A percentile compares a stretch with the other conserved stretches of the same genome.
Evolutionary conservation across 768 basidiomycete species (phyloP).

Genomic region (Boletus vinaceobasis): DNA sequence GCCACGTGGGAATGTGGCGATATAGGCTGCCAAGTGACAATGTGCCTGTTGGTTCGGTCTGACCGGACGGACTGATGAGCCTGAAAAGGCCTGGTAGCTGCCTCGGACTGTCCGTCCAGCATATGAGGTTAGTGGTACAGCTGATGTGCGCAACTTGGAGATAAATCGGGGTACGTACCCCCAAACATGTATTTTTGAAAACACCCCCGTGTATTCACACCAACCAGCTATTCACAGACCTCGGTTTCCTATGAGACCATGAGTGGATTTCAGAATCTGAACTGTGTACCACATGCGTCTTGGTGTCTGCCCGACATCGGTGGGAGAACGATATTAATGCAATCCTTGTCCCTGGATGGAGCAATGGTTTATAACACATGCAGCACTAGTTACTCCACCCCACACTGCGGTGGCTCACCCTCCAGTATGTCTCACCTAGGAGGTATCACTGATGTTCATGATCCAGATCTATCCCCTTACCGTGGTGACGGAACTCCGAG

Average conservation of each 20-base stretch:
- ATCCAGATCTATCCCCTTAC: neutral
- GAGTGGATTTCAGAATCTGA: neutral
- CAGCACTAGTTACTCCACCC: neutral
- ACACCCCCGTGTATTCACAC: neutral
- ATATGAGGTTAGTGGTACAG: neutral
- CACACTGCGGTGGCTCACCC: neutral
- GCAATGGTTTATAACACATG: neutral
- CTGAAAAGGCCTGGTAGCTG: neutral
- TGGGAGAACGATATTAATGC: neutral
- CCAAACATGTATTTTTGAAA: too few species aligned
- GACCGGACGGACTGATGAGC: too few species aligned
- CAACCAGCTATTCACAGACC: neutral
- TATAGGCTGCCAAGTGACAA: neutral
- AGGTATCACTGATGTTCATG: neutral
- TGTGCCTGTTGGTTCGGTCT: neutral
- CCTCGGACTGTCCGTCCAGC: neutral
- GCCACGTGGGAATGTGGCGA: neutral
- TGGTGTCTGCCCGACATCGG: neutral
- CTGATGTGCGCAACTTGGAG: too few species aligned
- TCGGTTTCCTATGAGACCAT: neutral
- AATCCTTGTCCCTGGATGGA: too few species aligned
- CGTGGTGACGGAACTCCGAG: constrained; percentile 2
- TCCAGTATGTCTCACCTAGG: constrained; percentile 8
- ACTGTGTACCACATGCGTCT: neutral
- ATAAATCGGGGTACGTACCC: neutral